phyloP scores from a whole-genome alignment of 192 early-diverging fungal genomes.

The Jimgerdemannia flammicorona region DNA sequence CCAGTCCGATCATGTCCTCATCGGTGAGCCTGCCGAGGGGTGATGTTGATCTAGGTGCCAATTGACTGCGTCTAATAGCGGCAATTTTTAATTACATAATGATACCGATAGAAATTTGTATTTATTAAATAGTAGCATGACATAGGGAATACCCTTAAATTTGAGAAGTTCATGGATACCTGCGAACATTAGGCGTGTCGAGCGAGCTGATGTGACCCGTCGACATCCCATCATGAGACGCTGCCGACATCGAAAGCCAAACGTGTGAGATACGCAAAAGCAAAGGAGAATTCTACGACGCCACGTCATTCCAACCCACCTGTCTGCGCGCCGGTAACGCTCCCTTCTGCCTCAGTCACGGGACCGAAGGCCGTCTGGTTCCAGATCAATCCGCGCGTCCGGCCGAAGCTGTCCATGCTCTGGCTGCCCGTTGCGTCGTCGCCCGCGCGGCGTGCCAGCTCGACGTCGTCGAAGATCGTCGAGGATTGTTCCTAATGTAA shows the following conservation, averaged over 20 bases:
- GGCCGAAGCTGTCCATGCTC: background rate
- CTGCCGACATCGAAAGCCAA: background rate
- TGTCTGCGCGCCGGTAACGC: background rate
- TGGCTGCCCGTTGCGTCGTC: background rate
- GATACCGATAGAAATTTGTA: too few species aligned
- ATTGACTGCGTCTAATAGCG: background rate
- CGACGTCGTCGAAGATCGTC: background rate
- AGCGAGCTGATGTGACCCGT: background rate
- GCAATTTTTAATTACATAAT: too few species aligned
- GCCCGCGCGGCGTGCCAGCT: background rate
- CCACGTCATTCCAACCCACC: background rate
- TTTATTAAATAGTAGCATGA: too few species aligned
- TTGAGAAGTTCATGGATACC: background rate
- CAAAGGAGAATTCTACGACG: background rate
- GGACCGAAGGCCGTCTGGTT: background rate
- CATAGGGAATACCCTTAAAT: too few species aligned
- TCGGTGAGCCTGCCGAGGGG: background rate
- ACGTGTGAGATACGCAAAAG: background rate
- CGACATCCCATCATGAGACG: background rate
- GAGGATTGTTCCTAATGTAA: background rate
- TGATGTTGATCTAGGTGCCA: background rate
- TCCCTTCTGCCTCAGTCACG: background rate
- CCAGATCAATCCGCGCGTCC: background rate
- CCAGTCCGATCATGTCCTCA: background rate
- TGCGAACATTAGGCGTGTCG: background rate